phyloP scores from a whole-genome alignment of 2,329 filamentous ascomycete genomes.

The Tolypocladium album region DNA sequence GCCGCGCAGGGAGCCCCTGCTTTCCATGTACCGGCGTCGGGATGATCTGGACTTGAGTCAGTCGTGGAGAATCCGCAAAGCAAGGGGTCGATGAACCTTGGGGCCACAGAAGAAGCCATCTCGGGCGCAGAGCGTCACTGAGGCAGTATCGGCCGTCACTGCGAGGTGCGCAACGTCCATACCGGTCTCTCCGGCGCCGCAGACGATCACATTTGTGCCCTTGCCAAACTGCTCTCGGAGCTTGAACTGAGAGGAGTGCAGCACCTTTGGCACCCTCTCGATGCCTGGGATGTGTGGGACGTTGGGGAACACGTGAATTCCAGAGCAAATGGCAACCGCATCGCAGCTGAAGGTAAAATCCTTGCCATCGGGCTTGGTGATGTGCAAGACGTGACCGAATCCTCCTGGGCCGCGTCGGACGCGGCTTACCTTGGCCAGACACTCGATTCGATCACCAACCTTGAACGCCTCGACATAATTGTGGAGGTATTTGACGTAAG shows the following conservation, averaged over 20 bases:
- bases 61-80: background rate
- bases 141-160: conserved; percentile 28
- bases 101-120: conserved; percentile 35
- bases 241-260: conserved; percentile 35
- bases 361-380: background rate
- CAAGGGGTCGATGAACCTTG: conserved; percentile 19
- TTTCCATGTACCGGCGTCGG: conserved; percentile 7
- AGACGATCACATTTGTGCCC: conserved; percentile 26
- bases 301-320: conserved; percentile 29
- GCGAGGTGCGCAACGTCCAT: conserved; percentile 34
- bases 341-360: conserved; percentile 25
- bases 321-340: conserved; percentile 34
- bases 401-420: conserved; percentile 10
- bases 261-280: conserved; percentile 19
- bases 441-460: conserved; percentile 25
- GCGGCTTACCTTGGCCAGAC: conserved; percentile 17
- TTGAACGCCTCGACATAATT: conserved; percentile 26
- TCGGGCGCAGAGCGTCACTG: conserved; percentile 32
- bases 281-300: conserved; percentile 28
- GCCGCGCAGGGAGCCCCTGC: conserved; percentile 3
- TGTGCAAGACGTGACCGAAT: conserved; percentile 6
- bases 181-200: conserved; percentile 34
- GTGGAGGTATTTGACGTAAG: conserved; percentile 32
- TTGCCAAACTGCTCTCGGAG: conserved; percentile 27
- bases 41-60: conserved; percentile 11